Percentiles rank a stretch among this genome's conserved stretches.
phyloP scores from a whole-genome alignment of 176 grass and related monocot genomes.

The Otatea glauca region DNA sequence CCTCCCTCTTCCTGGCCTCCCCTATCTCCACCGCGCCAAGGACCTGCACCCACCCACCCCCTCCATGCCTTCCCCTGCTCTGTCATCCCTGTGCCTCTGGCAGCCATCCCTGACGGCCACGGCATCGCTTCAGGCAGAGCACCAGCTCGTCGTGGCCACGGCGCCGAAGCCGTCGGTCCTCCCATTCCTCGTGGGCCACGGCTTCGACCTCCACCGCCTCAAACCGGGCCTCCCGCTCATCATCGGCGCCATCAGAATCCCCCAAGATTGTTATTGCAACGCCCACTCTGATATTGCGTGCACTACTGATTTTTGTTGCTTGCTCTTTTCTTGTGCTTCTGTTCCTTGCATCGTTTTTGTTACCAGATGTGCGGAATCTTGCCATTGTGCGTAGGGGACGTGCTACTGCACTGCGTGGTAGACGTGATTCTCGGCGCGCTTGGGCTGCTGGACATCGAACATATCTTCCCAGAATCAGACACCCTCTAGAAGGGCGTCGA shows the following conservation, averaged over 20 bases:
- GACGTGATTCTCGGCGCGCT: conserved; percentile 94
- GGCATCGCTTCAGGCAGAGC: conserved; percentile 56
- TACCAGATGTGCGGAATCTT: not conserved
- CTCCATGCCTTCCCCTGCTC: not conserved
- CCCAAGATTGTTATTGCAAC: conserved; percentile 89
- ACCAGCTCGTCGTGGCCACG: conserved; percentile 58
- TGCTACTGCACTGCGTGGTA: conserved; percentile 94
- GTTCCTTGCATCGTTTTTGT: conserved; percentile 3
- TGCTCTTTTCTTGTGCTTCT: not conserved
- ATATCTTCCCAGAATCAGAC: conserved; percentile 97
- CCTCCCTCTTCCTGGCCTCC: conserved; percentile 55
- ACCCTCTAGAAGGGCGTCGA: conserved; percentile 88
- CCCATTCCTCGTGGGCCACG: conserved; percentile 85
- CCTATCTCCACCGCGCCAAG: conserved; percentile 47
- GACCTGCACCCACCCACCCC: not conserved
- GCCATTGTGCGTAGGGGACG: conserved; percentile 68
- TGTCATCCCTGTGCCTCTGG: conserved; percentile 23
- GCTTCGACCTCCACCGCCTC: conserved; percentile 95
- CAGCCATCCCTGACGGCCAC: not conserved
- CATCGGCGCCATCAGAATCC: conserved; percentile 88
- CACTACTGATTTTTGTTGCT: not conserved
- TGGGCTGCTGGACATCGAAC: conserved; percentile 91
- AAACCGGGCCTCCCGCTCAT: conserved; percentile 88
- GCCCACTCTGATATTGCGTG: conserved; percentile 91
- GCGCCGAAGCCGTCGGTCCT: conserved; percentile 64